phyloP scores from a whole-genome alignment of 257 asterid species.

The Jaltomata sinuosa region DNA sequence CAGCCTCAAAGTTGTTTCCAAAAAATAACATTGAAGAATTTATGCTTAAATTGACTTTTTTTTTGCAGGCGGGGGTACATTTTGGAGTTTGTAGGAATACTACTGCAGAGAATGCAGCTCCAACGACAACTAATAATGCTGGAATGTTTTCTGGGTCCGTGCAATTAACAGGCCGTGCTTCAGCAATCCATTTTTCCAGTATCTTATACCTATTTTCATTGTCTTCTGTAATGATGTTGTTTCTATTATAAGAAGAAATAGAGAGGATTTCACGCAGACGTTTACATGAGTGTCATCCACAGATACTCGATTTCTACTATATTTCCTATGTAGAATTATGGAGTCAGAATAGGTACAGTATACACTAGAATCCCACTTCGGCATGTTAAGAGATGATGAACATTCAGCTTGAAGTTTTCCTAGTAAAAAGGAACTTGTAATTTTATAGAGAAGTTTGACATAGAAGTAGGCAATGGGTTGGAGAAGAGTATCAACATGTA shows the following conservation, averaged over 20 bases:
- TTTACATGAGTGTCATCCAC: not conserved
- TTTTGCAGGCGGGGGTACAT: slow-evolving; percentile 69
- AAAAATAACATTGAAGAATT: not conserved
- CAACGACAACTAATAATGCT: slow-evolving; percentile 26
- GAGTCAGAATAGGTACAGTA: slow-evolving; percentile 27
- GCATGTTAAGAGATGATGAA: not conserved
- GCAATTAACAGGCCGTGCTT: slow-evolving; percentile 66
- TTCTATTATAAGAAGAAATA: slow-evolving; percentile 18
- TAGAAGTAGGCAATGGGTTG: not conserved
- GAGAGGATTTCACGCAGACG: slow-evolving; percentile 4
- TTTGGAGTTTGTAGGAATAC: slow-evolving; percentile 70
- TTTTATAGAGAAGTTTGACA: not conserved
- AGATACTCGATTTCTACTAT: not conserved
- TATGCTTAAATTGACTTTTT: not conserved
- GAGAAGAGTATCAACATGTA: not conserved
- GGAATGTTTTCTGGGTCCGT: slow-evolving; percentile 97
- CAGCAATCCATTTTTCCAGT: slow-evolving; percentile 24
- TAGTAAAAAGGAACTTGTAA: not conserved
- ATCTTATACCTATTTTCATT: slow-evolving; percentile 12
- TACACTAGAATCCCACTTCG: slow-evolving; percentile 3
- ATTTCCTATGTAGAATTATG: slow-evolving; percentile 24
- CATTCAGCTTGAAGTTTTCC: not conserved
- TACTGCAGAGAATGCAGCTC: slow-evolving; percentile 36
- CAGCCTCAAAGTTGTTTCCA: not conserved
- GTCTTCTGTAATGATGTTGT: slow-evolving; percentile 14